Evolutionary conservation across 768 basidiomycete genomes (phyloP).

Genomic region (Psilocybe azurescens): DNA sequence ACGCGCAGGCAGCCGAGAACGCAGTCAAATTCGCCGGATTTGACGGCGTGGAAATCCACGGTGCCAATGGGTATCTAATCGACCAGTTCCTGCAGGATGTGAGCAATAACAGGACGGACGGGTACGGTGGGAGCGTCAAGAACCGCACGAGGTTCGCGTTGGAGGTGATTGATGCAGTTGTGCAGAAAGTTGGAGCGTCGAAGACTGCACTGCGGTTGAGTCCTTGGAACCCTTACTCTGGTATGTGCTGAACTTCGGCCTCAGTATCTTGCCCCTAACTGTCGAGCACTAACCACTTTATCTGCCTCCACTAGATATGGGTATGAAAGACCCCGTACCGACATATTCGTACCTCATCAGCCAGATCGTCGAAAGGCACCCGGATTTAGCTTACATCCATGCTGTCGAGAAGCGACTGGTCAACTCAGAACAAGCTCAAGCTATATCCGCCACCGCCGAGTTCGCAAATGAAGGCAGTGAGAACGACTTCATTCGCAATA

Average conservation of each 20-base stretch:
- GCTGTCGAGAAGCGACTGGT: constrained; percentile 44
- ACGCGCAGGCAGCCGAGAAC: constrained; percentile 58
- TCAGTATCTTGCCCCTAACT: constrained; percentile 3
- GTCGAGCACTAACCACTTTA: neutral
- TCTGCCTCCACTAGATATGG: constrained; percentile 44
- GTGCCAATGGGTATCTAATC: constrained; percentile 51
- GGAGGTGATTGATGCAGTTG: constrained; percentile 58
- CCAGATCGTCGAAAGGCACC: constrained; percentile 41
- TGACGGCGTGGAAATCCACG: constrained; percentile 62
- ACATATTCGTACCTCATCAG: constrained; percentile 56
- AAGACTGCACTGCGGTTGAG: constrained; percentile 61
- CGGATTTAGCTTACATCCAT: constrained; percentile 59
- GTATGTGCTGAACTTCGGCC: constrained; percentile 21
- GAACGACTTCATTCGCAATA: constrained; percentile 50
- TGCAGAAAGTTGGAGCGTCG: constrained; percentile 55
- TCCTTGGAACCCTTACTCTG: constrained; percentile 54
- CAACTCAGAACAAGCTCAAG: neutral
- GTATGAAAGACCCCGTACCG: constrained; percentile 58
- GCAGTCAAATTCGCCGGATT: constrained; percentile 65
- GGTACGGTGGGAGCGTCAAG: constrained; percentile 72
- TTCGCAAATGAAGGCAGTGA: constrained; percentile 14
- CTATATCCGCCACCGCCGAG: constrained; percentile 13
- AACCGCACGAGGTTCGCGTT: constrained; percentile 61
- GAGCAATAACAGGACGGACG: constrained; percentile 64
- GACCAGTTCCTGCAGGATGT: constrained; percentile 68